phyloP scores from a whole-genome alignment of 139 green algal genomes.

The Eudorina sp. region DNA sequence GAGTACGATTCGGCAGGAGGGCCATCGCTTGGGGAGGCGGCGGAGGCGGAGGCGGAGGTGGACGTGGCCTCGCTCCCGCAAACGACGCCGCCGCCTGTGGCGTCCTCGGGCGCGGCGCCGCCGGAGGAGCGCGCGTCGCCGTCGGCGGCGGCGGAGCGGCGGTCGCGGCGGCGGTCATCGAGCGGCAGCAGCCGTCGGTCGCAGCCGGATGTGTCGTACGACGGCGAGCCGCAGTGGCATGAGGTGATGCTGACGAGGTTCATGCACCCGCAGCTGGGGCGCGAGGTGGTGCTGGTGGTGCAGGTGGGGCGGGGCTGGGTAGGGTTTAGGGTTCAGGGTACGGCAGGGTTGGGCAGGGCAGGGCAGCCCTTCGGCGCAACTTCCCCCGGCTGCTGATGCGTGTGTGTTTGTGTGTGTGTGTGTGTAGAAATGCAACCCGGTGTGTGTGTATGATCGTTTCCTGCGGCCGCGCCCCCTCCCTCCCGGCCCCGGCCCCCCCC shows the following conservation, averaged over 20 bases:
- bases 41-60: too few species aligned
- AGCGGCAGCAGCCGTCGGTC: neutral
- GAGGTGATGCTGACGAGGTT: constrained; percentile 13
- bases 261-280: neutral
- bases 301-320: neutral
- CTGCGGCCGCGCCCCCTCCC: too few species aligned
- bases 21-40: neutral
- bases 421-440: neutral
- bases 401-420: neutral
- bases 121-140: neutral
- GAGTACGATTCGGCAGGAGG: too few species aligned
- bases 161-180: neutral
- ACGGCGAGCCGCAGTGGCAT: constrained; percentile 2
- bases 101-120: too few species aligned
- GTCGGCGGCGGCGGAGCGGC: too few species aligned
- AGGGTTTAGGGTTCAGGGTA: neutral
- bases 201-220: neutral
- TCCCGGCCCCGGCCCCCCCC: too few species aligned
- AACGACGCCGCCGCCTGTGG: too few species aligned
- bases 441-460: neutral
- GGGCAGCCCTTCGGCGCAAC: neutral
- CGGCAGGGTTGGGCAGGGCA: neutral
- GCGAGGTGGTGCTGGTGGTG: neutral
- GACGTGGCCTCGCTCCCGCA: too few species aligned
- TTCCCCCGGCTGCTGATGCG: neutral